Evolutionary conservation across 192 early-diverging fungal species (phyloP).

Genomic region (Chytriomyces sp.): DNA sequence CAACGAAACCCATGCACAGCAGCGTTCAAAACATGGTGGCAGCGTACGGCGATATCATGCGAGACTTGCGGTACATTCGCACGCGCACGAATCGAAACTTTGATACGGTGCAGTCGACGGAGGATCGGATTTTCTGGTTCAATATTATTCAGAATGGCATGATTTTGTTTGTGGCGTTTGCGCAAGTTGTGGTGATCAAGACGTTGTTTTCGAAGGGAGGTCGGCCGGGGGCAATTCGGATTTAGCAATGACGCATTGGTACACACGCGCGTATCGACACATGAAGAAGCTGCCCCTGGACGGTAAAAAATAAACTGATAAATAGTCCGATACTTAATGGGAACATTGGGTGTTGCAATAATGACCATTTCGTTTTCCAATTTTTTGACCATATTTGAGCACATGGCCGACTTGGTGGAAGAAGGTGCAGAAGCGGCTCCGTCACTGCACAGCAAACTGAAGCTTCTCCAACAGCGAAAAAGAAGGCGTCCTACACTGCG

Average conservation of each 20-base stretch:
- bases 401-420: slow-evolving; percentile 29
- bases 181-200: slow-evolving; percentile 92
- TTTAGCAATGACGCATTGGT: background rate
- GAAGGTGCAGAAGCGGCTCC: slow-evolving; percentile 6
- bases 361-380: background rate
- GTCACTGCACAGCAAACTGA: background rate
- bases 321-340: background rate
- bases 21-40: slow-evolving; percentile 57
- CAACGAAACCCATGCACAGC: slow-evolving; percentile 60
- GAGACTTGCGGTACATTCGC: slow-evolving; percentile 86
- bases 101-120: slow-evolving; percentile 82
- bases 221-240: slow-evolving; percentile 8
- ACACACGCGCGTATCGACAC: background rate
- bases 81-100: slow-evolving; percentile 89
- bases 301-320: background rate
- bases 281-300: no score
- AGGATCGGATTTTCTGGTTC: slow-evolving; percentile 88
- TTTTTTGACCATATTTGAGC: background rate
- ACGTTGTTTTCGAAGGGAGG: slow-evolving; percentile 74
- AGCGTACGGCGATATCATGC: slow-evolving; percentile 69
- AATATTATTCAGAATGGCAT: slow-evolving; percentile 73
- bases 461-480: slow-evolving; percentile 69
- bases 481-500: slow-evolving; percentile 83
- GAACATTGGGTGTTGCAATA: background rate
- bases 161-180: slow-evolving; percentile 79